Base-by-base conservation (phyloP, 495 filamentous ascomycete genomes). In the Echria macrotheca region DNA sequence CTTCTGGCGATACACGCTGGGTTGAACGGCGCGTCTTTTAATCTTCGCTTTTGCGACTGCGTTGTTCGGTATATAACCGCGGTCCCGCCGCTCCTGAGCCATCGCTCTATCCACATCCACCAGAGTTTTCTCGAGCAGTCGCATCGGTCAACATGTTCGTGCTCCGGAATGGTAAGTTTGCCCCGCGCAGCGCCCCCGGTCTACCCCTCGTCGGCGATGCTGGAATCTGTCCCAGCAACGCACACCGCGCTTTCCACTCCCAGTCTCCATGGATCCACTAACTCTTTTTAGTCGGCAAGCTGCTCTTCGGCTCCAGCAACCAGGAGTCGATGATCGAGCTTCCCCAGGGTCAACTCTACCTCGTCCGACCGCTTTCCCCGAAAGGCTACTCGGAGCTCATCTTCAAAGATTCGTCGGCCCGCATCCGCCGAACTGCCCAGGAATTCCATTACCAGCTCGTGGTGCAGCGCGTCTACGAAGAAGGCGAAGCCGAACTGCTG, bases 381-480 rank as follows among this genome's bases (percentile, higher is more conserved):
- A 98, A 98, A 68, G 93, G 93, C 50, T 95, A 95, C 59, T 96
- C 89, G 0, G 94, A 98, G 67, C 87, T 96, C 57, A 95, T 98
- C 68, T 98, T 96, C 80, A 96, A 95, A 61, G 93, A 98, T 83
- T 84, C 89, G 25, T 88, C 84, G 24, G 89, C 91, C 18, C 84
- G 84, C 28, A 96, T 98, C 57, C 84, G 93, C 52, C 83, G 88
- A 18, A 96, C 94, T 7, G 89, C 85, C 2, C 89, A 94, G 65
- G 87, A 95, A 22, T 97, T 85, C 58, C 91, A 98, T 58, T 98
- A 97, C 63, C 93, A 97, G 64, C 84, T 98, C 28, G 91, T 97
- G 42, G 79, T 98, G 17, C 94, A 96, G 63, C 77, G 93, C 47
- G 94, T 90, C 47, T 97, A 90, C 73, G 93, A 98, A 66, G 93